Evolutionary conservation across 257 asterid species (phyloP).

Genomic region (Coffea canephora): DNA sequence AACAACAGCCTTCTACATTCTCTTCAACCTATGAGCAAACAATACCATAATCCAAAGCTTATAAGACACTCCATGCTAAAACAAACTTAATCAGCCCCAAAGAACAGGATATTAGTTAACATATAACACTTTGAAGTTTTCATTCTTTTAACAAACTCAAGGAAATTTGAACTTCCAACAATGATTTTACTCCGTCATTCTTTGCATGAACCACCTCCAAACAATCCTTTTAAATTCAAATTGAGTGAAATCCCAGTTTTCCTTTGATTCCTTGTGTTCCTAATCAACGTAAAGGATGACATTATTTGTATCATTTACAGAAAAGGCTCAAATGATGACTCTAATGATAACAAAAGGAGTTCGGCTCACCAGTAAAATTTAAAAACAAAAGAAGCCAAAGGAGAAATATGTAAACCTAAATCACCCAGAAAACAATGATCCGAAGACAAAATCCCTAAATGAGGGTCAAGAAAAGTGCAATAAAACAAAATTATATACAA

Average conservation of each 20-base stretch:
- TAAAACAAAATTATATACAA: background rate
- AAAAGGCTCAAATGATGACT: background rate
- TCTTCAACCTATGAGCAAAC: background rate
- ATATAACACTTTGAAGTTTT: background rate
- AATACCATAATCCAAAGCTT: background rate
- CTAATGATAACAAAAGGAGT: background rate
- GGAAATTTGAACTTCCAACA: background rate
- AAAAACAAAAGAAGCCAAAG: background rate
- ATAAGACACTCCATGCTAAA: background rate
- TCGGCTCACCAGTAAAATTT: background rate
- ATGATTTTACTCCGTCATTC: background rate
- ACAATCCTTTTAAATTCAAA: background rate
- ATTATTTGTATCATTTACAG: background rate
- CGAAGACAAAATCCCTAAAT: background rate
- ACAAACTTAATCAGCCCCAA: background rate
- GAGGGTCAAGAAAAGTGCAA: background rate
- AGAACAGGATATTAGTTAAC: background rate
- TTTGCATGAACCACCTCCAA: background rate
- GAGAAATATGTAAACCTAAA: background rate
- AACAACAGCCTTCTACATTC: background rate
- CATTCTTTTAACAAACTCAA: background rate
- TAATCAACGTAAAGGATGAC: background rate
- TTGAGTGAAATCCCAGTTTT: background rate
- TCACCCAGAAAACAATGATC: background rate
- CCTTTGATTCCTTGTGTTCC: too few relatives aligned